Conservation (phyloP, 2,329 filamentous ascomycete species). For the Diaporthe caulivora region DNA sequence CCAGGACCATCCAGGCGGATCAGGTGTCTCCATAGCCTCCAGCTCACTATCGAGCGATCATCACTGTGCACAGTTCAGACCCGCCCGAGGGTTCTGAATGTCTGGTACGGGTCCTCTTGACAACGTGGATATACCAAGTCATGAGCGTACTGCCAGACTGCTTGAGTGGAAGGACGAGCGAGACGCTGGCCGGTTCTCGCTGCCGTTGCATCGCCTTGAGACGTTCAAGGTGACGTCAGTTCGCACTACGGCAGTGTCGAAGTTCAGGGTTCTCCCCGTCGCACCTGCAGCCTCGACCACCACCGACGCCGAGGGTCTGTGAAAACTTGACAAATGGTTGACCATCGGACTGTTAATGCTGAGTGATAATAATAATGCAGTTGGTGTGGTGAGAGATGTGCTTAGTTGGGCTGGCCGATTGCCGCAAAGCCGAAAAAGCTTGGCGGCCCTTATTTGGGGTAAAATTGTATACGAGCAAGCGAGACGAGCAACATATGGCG, state of each 20-base stretch:
- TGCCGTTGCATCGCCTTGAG: neutral
- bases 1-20: neutral
- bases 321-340: conserved; percentile 16
- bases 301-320: neutral
- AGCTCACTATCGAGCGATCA: conserved; percentile 8
- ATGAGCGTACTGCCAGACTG: neutral
- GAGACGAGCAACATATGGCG: conserved; percentile 28
- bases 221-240: conserved; percentile 9
- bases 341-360: neutral
- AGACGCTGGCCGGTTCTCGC: neutral
- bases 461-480: conserved; percentile 32
- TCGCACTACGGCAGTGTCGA: neutral
- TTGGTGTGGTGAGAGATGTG: neutral
- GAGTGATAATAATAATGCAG: neutral
- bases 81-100: neutral
- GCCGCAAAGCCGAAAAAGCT: conserved; percentile 10
- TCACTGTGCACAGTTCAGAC: neutral
- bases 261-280: conserved; percentile 21
- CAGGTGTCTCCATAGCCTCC: conserved; percentile 3
- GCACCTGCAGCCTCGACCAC: conserved; percentile 6
- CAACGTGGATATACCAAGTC: neutral
- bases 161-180: neutral
- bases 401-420: neutral
- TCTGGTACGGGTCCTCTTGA: no score
- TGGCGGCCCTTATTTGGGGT: conserved; percentile 13